Conservation (phyloP, 164 flowering plant genomes). For the Tetrastigma voinierianum region DNA sequence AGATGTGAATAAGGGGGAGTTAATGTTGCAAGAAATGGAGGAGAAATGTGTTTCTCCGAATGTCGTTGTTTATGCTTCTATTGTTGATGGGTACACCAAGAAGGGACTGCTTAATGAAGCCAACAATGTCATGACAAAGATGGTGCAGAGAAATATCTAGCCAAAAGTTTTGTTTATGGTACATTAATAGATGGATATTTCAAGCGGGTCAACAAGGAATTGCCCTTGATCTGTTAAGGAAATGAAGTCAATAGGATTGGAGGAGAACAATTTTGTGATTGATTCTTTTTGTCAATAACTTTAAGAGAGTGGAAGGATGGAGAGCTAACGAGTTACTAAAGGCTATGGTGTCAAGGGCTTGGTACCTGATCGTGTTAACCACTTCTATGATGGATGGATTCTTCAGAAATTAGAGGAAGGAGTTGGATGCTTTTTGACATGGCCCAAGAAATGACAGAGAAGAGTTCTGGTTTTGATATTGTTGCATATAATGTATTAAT, state of each 20-base stretch:
- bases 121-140: constrained; percentile 37
- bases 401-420: constrained; percentile 68
- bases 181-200: constrained; percentile 66
- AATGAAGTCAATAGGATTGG: constrained; percentile 54
- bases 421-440: constrained; percentile 56
- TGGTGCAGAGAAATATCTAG: constrained; percentile 40
- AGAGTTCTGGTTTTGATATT: constrained; percentile 54
- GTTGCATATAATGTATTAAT: constrained; percentile 73
- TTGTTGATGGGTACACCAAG: constrained; percentile 65
- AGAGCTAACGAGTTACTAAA: constrained; percentile 48
- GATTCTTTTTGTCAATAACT: constrained; percentile 69
- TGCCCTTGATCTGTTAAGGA: constrained; percentile 56
- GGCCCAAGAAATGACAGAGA: constrained; percentile 66
- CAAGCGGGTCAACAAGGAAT: constrained; percentile 58
- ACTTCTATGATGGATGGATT: constrained; percentile 85
- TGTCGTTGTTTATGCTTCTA: constrained; percentile 60
- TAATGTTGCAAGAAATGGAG: constrained; percentile 58
- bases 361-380: constrained; percentile 62
- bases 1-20: constrained; percentile 53
- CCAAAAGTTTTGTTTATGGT: constrained; percentile 58
- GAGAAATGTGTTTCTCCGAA: constrained; percentile 38
- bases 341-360: constrained; percentile 58
- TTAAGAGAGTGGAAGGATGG: constrained; percentile 59
- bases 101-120: constrained; percentile 71
- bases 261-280: constrained; percentile 54